Base-by-base conservation (phyloP, 2,329 filamentous ascomycete species). In the Bipolaris cookei region DNA sequence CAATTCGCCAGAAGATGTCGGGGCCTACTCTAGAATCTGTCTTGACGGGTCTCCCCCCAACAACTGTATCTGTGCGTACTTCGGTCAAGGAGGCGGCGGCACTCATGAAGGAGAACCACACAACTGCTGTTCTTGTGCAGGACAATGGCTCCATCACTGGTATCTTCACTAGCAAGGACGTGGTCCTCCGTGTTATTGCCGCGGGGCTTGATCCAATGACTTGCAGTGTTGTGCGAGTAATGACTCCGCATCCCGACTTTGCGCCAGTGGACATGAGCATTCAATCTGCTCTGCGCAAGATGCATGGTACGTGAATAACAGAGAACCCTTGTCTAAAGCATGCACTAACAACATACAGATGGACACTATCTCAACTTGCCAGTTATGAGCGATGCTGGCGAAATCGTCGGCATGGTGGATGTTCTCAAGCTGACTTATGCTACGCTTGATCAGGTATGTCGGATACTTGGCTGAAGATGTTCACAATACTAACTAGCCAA, bases 381-480 rank as follows among this genome's bases (percentile, higher is more conserved):
- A 7, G 95, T 99, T 62, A 99, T 99, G 95, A 97, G 97, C 77
- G 92, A 96, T 65, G 85, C 86, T 61, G 95, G 94, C 63, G 95
- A 99, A 78, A 99, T 99, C 73, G 95, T 99, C 56, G 95, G 95
- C 71, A 99, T 99, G 95, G 95, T 99, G 23, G 95, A 99, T 78
- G 95, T 99, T 57, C 86, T 99, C 61, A 98, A 98, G 81, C 84
- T 99, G 71, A 99, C 95, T 20, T 99, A 99, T 78, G 95, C 95
- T 47, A 99, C 95, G 4, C 85, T 99, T 51, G 95, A 99, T 79
- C 94, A 97, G 81, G 92, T 96, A 79, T 51, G 77, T 45, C 20
- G 13, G 28, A 16, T 6, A 6, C 20, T 3, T 37, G 5, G 25
- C n/a, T 44, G 10, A 45, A 28, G 25, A 53, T 16, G 20, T 10